These are phyloP conservation scores for Mucor indicus DNA, from an alignment of 371 early-diverging fungal genomes.

Conservation along the genomic window DNA sequence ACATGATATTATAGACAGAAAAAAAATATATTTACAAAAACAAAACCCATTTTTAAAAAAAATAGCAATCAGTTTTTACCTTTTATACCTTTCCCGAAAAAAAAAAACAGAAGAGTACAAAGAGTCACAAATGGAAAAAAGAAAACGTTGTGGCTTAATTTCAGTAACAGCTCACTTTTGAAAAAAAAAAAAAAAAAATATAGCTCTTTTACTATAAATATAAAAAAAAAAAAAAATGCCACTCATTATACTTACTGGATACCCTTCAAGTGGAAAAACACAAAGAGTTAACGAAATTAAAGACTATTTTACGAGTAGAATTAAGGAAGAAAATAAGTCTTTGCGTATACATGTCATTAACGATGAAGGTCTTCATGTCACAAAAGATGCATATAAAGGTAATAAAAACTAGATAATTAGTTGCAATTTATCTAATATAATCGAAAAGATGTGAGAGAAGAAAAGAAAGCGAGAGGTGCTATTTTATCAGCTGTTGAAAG, in stretches of 20 bases:
- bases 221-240: conserved; percentile 65
- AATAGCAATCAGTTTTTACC: background rate
- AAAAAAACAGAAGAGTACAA: background rate
- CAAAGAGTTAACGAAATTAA: conserved; percentile 75
- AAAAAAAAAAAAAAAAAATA: no score
- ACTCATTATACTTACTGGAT: conserved; percentile 83
- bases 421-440: background rate
- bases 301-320: conserved; percentile 53
- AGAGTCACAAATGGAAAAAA: background rate
- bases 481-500: conserved; percentile 91
- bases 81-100: no score
- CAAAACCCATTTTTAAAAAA: background rate
- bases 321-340: conserved; percentile 45
- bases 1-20: conserved; percentile 21
- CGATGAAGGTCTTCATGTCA: conserved; percentile 73
- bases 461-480: conserved; percentile 90
- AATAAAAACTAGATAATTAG: background rate
- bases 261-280: conserved; percentile 91
- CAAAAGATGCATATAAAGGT: conserved; percentile 67
- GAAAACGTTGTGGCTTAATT: conserved; percentile 5
- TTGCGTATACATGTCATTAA: conserved; percentile 69
- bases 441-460: conserved; percentile 59
- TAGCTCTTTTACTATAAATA: no score
- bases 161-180: background rate
- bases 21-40: background rate